A percentile compares a stretch with the other conserved stretches of the same genome.
phyloP scores from a whole-genome alignment of 805 yeast genomes.

The Metschnikowia amazonensis region DNA sequence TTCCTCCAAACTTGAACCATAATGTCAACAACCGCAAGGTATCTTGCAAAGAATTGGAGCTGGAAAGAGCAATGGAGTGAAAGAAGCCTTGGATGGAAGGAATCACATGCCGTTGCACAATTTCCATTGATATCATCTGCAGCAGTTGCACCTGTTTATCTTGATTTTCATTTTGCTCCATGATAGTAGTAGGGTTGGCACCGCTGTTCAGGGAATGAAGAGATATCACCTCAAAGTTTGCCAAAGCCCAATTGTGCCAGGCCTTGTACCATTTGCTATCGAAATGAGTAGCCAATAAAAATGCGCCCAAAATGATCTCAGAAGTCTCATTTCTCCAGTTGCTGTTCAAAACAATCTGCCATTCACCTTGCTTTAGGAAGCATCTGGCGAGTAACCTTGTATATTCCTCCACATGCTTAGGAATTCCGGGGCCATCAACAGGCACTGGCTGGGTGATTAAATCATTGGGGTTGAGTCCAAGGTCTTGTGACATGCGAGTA shows the following conservation, averaged over 20 bases:
- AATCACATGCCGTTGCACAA: constrained; percentile 81
- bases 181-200: constrained; percentile 15
- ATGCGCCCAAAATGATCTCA: constrained; percentile 86
- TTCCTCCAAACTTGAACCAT: constrained; percentile 96
- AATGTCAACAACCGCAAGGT: constrained; percentile 83
- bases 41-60: constrained; percentile 86
- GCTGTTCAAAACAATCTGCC: constrained; percentile 82
- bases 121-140: constrained; percentile 39
- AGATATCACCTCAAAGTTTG: constrained; percentile 92
- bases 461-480: constrained; percentile 83
- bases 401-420: constrained; percentile 75
- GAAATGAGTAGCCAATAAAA: constrained; percentile 89
- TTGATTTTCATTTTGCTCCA: constrained; percentile 27
- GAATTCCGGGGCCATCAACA: constrained; percentile 62
- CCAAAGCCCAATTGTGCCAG: constrained; percentile 99
- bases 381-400: constrained; percentile 88
- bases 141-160: constrained; percentile 15
- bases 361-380: constrained; percentile 95
- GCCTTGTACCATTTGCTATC: constrained; percentile 95
- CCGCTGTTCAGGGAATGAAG: constrained; percentile 37
- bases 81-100: constrained; percentile 97
- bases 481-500: constrained; percentile 80
- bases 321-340: constrained; percentile 77
- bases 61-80: constrained; percentile 86
- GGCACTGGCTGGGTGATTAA: constrained; percentile 84